Percentiles rank a stretch among this genome's conserved stretches.
Evolutionary conservation across 2,329 filamentous ascomycete genomes (phyloP).

Genomic region (Sporothrix curviconia): DNA sequence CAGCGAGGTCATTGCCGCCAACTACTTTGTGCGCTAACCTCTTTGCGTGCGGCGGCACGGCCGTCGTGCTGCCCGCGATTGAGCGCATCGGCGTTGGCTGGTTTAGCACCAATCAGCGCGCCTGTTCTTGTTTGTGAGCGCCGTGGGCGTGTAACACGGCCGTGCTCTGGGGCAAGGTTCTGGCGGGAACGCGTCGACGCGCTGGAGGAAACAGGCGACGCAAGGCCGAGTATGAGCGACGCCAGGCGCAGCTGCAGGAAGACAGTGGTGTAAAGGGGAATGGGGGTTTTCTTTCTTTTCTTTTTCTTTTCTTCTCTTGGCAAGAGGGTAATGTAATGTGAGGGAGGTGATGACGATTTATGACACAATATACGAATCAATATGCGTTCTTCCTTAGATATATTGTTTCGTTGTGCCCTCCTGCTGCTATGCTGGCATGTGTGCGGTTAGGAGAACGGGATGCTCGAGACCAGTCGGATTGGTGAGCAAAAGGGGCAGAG

Average conservation of each 20-base stretch:
- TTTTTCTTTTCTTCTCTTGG: no score
- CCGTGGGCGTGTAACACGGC: conserved; percentile 41
- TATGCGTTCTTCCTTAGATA: no score
- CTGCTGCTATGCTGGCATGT: no score
- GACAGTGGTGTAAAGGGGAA: background rate
- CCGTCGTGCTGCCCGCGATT: conserved; percentile 67
- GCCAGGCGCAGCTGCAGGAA: background rate
- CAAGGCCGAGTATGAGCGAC: conserved; percentile 11
- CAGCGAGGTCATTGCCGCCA: conserved; percentile 71
- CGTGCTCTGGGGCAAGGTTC: conserved; percentile 40
- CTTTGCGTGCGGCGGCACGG: conserved; percentile 64
- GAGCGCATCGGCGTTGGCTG: conserved; percentile 70
- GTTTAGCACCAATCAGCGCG: conserved; percentile 67
- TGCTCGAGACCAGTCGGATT: no score
- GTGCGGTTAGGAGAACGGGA: no score
- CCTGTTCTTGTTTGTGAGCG: conserved; percentile 44
- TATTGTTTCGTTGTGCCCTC: no score
- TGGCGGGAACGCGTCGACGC: conserved; percentile 51
- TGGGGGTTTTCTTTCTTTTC: no score
- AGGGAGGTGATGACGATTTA: no score
- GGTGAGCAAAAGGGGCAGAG: no score
- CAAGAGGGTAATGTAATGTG: no score
- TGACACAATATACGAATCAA: no score
- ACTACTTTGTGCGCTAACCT: conserved; percentile 73
- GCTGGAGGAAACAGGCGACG: conserved; percentile 36